Evolutionary conservation across 2,329 filamentous ascomycete genomes (phyloP).

Genomic region (Graphilbum sp.): DNA sequence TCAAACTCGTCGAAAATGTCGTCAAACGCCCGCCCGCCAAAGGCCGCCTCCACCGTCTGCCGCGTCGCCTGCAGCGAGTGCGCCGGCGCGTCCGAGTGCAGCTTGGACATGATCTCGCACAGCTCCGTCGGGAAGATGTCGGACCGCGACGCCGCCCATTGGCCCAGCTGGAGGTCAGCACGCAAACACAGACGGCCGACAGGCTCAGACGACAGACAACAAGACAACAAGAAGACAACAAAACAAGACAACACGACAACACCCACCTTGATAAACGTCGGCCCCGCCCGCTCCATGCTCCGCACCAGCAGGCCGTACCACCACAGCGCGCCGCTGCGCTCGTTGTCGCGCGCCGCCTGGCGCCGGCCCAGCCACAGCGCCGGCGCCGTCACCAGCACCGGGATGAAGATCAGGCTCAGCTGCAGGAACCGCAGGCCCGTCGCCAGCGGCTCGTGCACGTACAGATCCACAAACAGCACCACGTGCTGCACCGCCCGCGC

Average conservation of each 20-base stretch:
- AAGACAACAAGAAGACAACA: too few species aligned
- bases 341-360: slow-evolving; percentile 48
- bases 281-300: slow-evolving; percentile 83
- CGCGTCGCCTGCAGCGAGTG: slow-evolving; percentile 73
- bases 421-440: slow-evolving; percentile 82
- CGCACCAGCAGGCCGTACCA: slow-evolving; percentile 85
- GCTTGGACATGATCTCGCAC: slow-evolving; percentile 82
- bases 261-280: slow-evolving; percentile 85
- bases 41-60: slow-evolving; percentile 63
- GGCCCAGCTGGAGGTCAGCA: slow-evolving; percentile 48
- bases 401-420: slow-evolving; percentile 75
- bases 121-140: slow-evolving; percentile 92
- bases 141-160: slow-evolving; percentile 93
- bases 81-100: slow-evolving; percentile 88
- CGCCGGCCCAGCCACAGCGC: slow-evolving; percentile 62
- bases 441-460: slow-evolving; percentile 70
- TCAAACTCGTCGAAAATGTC: slow-evolving; percentile 96
- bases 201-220: too few species aligned
- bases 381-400: slow-evolving; percentile 68
- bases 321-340: slow-evolving; percentile 72
- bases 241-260: too few species aligned
- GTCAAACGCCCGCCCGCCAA: slow-evolving; percentile 62
- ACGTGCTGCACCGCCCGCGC: slow-evolving; percentile 40
- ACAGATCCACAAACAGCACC: slow-evolving; percentile 52
- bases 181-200: not conserved